Evolutionary conservation across 2,329 filamentous ascomycete genomes (phyloP), one percentile per base, ranked within the genome.

Genomic region (Coleophoma cylindrospora): DNA sequence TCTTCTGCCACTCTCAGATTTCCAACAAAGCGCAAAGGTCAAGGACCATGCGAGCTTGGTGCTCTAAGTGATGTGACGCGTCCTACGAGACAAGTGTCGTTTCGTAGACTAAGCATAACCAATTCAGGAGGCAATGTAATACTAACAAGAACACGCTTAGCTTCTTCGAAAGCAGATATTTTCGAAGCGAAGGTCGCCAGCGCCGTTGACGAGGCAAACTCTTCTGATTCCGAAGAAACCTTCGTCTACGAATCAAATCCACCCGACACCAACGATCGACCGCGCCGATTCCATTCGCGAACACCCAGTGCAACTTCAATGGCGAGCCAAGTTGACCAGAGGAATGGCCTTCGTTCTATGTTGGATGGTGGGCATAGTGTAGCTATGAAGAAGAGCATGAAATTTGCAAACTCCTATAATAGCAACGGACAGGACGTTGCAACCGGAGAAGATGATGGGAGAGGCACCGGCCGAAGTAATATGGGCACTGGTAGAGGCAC

Each of bases 211-310:
- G 91, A 97, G 68, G 91, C 90, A 41, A 89, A 96, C 67, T 95
- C 92, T 12, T 96, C 92, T 7, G 94, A 99, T 67, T 97, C 92
- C 1, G 94, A 96, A 63, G 94, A 97, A 69, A 97, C 94, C 0
- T 99, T 97, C 68, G 94, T 99, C 14, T 99, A 99, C 70, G 94
- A 99, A 68, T 97, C 94, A 22, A 99, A 99, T 63, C 94, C 92
- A 10, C 88, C 89, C 47, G 83, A 87, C 57, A 69, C 65, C 45
- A 75, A 72, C 45, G 81, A 84, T 48, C 75, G 82, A 38, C 80
- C 80, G n/a, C 80, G 83, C 55, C 81, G 91, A 54, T 90, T 92
- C 68, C 92, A 97, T 70, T 97, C 92, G 17, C 83, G 94, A 55
- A 99, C 94, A 1, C 94, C 94, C 7, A 97, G 91, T 68, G 88